Evolutionary conservation across 129 eudicot genomes (phyloP).

Genomic region (Tagetes patula): DNA sequence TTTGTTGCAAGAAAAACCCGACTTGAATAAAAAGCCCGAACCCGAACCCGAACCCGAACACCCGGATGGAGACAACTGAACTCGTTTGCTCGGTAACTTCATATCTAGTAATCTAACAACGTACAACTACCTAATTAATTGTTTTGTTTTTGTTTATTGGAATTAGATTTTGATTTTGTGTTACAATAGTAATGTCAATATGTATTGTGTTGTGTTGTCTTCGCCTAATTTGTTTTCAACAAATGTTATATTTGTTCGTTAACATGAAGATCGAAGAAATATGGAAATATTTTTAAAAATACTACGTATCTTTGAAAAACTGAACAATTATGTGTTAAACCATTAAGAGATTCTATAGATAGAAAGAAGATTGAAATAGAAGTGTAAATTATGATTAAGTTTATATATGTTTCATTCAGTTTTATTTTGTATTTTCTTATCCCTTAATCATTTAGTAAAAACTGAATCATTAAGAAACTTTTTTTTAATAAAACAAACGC

Average conservation of each 20-base stretch:
- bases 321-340: no score
- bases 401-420: no score
- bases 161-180: background rate
- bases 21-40: slow-evolving; percentile 74
- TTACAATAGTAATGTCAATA: background rate
- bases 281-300: no score
- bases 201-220: background rate
- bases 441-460: no score
- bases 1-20: slow-evolving; percentile 45
- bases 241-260: background rate
- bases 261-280: no score
- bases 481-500: no score
- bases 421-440: no score
- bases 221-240: background rate
- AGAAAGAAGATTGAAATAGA: no score
- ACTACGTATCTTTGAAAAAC: no score
- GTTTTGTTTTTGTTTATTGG: background rate
- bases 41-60: slow-evolving; percentile 55
- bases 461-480: no score
- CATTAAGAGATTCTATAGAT: no score
- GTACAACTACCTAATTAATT: background rate
- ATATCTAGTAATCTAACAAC: background rate
- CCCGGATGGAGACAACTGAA: slow-evolving; percentile 47
- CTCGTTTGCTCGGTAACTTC: background rate
- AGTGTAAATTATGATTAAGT: no score